Percentiles rank a stretch among this genome's conserved stretches.
phyloP scores from a whole-genome alignment of 495 filamentous ascomycete species.

The Jackrogersella multiformis region DNA sequence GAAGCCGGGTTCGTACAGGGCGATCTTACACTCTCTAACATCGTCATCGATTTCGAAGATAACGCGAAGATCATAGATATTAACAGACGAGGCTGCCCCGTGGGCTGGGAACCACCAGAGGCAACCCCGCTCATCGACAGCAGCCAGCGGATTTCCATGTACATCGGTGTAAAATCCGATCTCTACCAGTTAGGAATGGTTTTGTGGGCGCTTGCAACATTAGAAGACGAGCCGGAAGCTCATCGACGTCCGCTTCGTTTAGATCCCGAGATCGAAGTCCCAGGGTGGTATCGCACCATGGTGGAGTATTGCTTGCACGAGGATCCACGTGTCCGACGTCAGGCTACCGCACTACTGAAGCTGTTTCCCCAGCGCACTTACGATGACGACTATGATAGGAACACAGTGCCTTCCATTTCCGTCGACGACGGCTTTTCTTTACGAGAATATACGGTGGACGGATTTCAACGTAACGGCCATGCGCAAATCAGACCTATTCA shows the following conservation, averaged over 20 bases:
- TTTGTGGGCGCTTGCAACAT: conserved; percentile 87
- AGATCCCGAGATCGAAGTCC: conserved; percentile 51
- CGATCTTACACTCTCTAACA: conserved; percentile 96
- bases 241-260: conserved; percentile 73
- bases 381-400: conserved; percentile 38
- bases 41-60: conserved; percentile 85
- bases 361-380: conserved; percentile 51
- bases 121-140: conserved; percentile 86
- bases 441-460: conserved; percentile 47
- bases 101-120: conserved; percentile 98
- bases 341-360: conserved; percentile 53
- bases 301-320: conserved; percentile 57
- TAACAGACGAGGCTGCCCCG: conserved; percentile 93
- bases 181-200: conserved; percentile 97
- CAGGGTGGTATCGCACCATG: conserved; percentile 55
- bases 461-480: conserved; percentile 33
- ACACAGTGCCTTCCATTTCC: conserved; percentile 43
- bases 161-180: conserved; percentile 98
- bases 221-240: conserved; percentile 89
- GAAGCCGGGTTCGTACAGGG: conserved; percentile 97
- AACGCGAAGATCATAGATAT: conserved; percentile 98
- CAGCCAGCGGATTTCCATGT: conserved; percentile 95
- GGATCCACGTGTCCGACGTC: conserved; percentile 54
- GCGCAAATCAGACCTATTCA: conserved; percentile 46
- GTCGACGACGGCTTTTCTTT: conserved; percentile 47